Evolutionary conservation across 352 stramenopile genomes (phyloP), one percentile per base, ranked within the genome.

Genomic region (Globisporangium cederbergense): DNA sequence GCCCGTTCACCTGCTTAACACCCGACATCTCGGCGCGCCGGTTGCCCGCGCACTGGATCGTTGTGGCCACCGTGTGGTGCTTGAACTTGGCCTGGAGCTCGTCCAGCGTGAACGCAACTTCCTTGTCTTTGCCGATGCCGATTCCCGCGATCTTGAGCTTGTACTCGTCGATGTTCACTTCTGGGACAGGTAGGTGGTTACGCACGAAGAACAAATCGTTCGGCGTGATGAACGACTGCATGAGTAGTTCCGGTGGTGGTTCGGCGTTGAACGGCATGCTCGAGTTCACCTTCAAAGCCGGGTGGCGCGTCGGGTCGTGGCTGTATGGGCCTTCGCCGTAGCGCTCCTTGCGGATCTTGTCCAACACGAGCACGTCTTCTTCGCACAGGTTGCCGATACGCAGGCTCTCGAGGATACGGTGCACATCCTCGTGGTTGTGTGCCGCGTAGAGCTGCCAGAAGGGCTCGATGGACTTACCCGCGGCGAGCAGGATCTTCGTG

Each of bases 21-120:
- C 85, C 73, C 25, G 96, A 97, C 84, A 98, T 98, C 62, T 97
- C 93, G 18, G 82, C 83, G 25, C 97, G 90, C 30, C 97, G 92
- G 74, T 99, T 99, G 20, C 97, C 97, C 46, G 90, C 96, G 70
- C 97, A 99, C 73, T 99, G 97, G 34, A 99, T 87, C 13, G 97
- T 99, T 6, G 93, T 92, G 6, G 84, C 83, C 16, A 99, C 77
- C 9, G 86, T 96, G 38, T 92, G 77, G 66, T 98, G 89, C 49
- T 90, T 86, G 76, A 98, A 98, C 60, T 94, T 96, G 47, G 72
- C 79, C 81, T 98, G 98, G 32, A 99, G 79, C 47, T 99, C 94
- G 52, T 88, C 77, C 46, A 90, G 25, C 16, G 77, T 86, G 53
- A 91, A 77, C 32, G 72, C 67, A 6, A 86, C 56, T 20, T 75